A percentile compares a stretch with the other conserved stretches of the same genome.
Evolutionary conservation across 2,329 filamentous ascomycete genomes (phyloP).

Genomic region (Sporothrix globosa): DNA sequence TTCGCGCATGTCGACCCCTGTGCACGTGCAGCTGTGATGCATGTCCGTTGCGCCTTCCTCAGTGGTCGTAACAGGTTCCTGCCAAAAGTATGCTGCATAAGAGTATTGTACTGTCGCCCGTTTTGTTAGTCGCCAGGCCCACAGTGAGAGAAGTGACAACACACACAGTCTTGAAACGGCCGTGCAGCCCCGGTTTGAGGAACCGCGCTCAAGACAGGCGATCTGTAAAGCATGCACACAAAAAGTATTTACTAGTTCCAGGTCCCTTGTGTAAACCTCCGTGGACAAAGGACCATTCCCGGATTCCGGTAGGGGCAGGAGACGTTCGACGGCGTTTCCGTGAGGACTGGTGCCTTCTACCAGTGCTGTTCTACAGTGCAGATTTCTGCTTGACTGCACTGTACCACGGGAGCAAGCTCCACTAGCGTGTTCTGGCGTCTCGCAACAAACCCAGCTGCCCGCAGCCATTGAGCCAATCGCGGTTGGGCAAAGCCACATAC

Average conservation of each 20-base stretch:
- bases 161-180: conserved; percentile 25
- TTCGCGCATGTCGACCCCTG: background rate
- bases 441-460: conserved; percentile 12
- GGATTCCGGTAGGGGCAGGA: conserved; percentile 17
- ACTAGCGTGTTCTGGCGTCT: conserved; percentile 28
- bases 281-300: conserved; percentile 7
- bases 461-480: conserved; percentile 30
- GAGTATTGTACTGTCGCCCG: too few relatives aligned
- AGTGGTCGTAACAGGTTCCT: background rate
- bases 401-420: background rate
- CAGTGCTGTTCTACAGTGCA: background rate
- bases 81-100: background rate
- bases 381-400: fast-evolving
- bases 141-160: background rate
- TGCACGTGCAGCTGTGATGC: background rate
- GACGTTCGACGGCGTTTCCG: conserved; percentile 10
- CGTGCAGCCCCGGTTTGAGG: conserved; percentile 17
- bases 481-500: conserved; percentile 22
- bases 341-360: background rate
- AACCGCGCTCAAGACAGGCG: conserved; percentile 12
- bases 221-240: conserved; percentile 20
- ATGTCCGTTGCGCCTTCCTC: conserved; percentile 5
- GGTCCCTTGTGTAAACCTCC: background rate
- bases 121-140: conserved; percentile 16
- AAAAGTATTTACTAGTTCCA: background rate